Evolutionary conservation across 2,329 filamentous ascomycete genomes (phyloP).

Genomic region (Pseudogymnoascus sp.): DNA sequence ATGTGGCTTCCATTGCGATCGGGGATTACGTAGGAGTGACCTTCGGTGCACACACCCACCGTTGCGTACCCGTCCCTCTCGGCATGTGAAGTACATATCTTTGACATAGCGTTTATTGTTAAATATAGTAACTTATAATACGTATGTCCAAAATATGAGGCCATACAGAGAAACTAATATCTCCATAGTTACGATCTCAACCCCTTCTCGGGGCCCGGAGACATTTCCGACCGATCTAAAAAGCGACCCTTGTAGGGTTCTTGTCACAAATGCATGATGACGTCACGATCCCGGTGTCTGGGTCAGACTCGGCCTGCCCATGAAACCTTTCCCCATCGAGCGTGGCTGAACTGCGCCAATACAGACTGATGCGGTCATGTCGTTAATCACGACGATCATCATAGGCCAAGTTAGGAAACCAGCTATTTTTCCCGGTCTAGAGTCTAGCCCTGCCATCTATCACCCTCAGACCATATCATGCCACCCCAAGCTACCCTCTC

Average conservation of each 20-base stretch:
- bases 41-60: not conserved
- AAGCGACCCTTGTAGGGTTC: not conserved
- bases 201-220: not conserved
- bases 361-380: conserved; percentile 1
- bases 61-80: not conserved
- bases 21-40: conserved; percentile 4
- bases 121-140: not conserved
- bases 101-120: not conserved
- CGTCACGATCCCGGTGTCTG: not conserved
- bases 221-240: not conserved
- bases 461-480: not conserved
- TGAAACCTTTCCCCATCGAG: not conserved
- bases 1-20: not conserved
- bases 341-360: not conserved
- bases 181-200: not conserved
- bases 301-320: not conserved
- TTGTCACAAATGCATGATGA: not conserved
- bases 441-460: not conserved
- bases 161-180: not conserved
- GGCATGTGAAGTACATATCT: not conserved
- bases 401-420: not conserved
- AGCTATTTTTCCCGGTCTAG: conserved; percentile 2
- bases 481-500: not conserved
- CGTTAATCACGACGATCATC: not conserved
- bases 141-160: not conserved